Conservation (phyloP, 352 stramenopile genomes). For the Phytophthora pseudosyringae region DNA sequence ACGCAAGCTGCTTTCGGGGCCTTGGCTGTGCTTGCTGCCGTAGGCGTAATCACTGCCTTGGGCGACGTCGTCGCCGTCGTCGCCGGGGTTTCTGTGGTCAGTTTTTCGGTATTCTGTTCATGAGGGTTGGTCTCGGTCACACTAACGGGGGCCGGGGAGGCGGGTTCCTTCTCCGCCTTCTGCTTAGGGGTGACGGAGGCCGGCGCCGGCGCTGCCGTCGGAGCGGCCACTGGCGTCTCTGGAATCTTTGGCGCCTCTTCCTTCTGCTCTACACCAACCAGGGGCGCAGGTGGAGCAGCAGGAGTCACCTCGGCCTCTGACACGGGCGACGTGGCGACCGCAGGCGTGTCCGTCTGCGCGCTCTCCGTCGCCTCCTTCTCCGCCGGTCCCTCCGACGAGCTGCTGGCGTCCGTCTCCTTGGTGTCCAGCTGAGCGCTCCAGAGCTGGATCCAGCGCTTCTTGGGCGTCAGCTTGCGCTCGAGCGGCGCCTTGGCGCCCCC, state of each 20-base stretch:
- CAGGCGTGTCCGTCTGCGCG: slow-evolving; percentile 1
- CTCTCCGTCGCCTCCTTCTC: neutral
- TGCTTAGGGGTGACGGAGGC: neutral
- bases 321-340: slow-evolving; percentile 10
- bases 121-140: slow-evolving; percentile 26
- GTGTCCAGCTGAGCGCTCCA: slow-evolving; percentile 64
- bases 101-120: slow-evolving; percentile 16
- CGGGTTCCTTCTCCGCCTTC: slow-evolving; percentile 7
- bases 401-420: slow-evolving; percentile 27
- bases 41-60: slow-evolving; percentile 3
- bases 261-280: neutral
- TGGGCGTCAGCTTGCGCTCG: slow-evolving; percentile 62
- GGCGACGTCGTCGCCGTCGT: neutral
- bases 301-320: slow-evolving; percentile 17
- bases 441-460: slow-evolving; percentile 81
- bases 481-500: slow-evolving; percentile 23
- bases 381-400: slow-evolving; percentile 9
- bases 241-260: slow-evolving; percentile 10
- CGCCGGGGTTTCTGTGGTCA: slow-evolving; percentile 1
- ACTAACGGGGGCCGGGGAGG: neutral
- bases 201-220: neutral
- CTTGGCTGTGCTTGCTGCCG: slow-evolving; percentile 2
- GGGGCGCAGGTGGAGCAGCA: slow-evolving; percentile 1
- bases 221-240: slow-evolving; percentile 6
- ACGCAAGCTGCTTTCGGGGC: slow-evolving; percentile 1